Evolutionary conservation across 192 early-diverging fungal species (phyloP).

Genomic region (Backusella tuberculispora): DNA sequence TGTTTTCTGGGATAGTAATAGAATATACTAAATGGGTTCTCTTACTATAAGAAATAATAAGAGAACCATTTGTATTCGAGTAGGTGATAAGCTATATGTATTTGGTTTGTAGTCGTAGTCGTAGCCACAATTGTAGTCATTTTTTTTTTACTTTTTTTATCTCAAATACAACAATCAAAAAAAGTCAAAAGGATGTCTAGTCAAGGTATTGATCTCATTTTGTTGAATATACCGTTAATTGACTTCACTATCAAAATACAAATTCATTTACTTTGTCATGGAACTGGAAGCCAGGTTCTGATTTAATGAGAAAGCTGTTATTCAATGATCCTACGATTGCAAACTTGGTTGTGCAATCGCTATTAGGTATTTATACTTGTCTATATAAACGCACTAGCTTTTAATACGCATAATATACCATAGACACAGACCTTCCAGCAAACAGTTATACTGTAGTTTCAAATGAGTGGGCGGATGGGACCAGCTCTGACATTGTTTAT

Average conservation of each 20-base stretch:
- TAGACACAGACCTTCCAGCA: too few species aligned
- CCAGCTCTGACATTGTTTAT: neutral
- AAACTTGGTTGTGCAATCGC: slow-evolving; percentile 5
- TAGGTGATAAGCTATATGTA: neutral
- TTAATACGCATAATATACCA: neutral
- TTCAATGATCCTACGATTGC: neutral
- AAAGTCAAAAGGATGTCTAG: neutral
- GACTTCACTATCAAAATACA: neutral
- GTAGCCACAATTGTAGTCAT: slow-evolving; percentile 5
- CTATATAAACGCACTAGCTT: neutral
- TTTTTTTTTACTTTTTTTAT: neutral
- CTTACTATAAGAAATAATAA: too few species aligned
- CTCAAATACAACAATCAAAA: neutral
- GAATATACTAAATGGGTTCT: too few species aligned
- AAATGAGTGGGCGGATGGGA: neutral
- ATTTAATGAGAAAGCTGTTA: neutral
- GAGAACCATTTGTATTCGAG: too few species aligned
- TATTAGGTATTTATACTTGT: slow-evolving; percentile 9
- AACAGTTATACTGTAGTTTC: too few species aligned
- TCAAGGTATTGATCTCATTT: neutral
- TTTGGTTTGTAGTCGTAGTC: slow-evolving; percentile 2
- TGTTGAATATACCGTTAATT: too few species aligned
- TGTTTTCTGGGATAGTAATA: too few species aligned
- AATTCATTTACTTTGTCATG: neutral
- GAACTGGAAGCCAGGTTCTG: neutral